These are phyloP conservation scores for Aspergillus sclerotioniger DNA, from an alignment of 495 filamentous ascomycete species.

Conservation along the genomic window DNA sequence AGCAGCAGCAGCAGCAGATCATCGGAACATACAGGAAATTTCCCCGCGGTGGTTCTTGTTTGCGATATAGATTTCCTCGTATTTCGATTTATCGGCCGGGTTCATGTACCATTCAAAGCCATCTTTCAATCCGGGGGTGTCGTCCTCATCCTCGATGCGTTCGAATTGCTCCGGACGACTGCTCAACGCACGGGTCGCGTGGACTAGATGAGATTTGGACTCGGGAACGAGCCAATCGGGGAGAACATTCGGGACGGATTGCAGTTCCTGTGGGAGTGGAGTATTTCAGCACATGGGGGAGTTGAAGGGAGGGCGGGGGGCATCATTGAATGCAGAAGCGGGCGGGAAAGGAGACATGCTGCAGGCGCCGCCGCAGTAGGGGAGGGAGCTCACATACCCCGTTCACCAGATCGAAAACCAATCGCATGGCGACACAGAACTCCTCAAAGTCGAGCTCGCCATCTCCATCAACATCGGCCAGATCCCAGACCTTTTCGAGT, in stretches of 20 bases:
- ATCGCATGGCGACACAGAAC: slow-evolving; percentile 97
- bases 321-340: background rate
- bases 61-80: slow-evolving; percentile 92
- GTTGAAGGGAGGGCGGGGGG: background rate
- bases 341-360: background rate
- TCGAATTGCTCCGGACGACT: slow-evolving; percentile 77
- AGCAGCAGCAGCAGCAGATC: background rate
- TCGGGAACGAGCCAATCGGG: slow-evolving; percentile 97
- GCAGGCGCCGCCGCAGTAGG: background rate
- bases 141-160: slow-evolving; percentile 70
- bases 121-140: slow-evolving; percentile 80
- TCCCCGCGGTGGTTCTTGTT: slow-evolving; percentile 83
- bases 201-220: slow-evolving; percentile 92
- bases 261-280: slow-evolving; percentile 64
- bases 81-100: slow-evolving; percentile 83
- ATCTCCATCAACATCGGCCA: slow-evolving; percentile 94
- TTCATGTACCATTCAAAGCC: slow-evolving; percentile 99
- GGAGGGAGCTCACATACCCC: slow-evolving; percentile 59
- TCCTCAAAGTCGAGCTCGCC: slow-evolving; percentile 98
- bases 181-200: slow-evolving; percentile 79
- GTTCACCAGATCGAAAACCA: slow-evolving; percentile 96
- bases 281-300: background rate
- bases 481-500: slow-evolving; percentile 94
- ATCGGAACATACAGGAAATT: slow-evolving; percentile 62
- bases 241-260: slow-evolving; percentile 74